A percentile compares a stretch with the other conserved stretches of the same genome.
Evolutionary conservation across 208 protist species (phyloP).

Genomic region (Crithidia mellificae): DNA sequence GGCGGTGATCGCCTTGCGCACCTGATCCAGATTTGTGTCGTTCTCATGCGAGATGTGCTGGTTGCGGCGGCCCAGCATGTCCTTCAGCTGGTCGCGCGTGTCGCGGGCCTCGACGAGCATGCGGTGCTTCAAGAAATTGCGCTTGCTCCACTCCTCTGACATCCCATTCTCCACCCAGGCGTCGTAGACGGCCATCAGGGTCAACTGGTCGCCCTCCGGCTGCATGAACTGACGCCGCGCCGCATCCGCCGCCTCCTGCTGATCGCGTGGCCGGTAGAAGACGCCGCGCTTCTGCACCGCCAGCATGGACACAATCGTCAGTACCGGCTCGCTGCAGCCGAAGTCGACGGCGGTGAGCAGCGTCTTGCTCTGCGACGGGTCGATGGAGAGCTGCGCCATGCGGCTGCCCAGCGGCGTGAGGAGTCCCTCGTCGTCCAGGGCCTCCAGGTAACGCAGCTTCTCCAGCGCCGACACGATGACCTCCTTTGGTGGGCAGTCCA

Average conservation of each 20-base stretch:
- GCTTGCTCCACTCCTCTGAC: slow-evolving; percentile 92
- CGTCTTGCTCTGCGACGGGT: slow-evolving; percentile 97
- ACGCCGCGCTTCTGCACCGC: slow-evolving; percentile 94
- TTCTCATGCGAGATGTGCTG: no score
- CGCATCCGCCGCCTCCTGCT: slow-evolving; percentile 83
- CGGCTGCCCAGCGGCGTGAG: slow-evolving; percentile 95
- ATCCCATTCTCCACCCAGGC: slow-evolving; percentile 94
- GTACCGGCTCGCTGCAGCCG: slow-evolving; percentile 90
- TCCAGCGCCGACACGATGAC: slow-evolving; percentile 96
- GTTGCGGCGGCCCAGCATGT: no score
- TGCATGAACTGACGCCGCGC: no score
- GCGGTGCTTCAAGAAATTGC: no score
- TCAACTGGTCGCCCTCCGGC: slow-evolving; percentile 99
- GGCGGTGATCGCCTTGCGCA: no score
- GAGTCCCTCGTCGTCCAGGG: slow-evolving; percentile 94
- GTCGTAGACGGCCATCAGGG: slow-evolving; percentile 98
- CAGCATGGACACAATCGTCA: slow-evolving; percentile 97
- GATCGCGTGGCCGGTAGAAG: slow-evolving; percentile 93
- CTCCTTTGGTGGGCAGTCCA: no score
- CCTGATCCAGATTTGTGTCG: no score
- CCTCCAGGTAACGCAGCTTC: slow-evolving; percentile 95
- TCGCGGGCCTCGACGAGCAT: no score
- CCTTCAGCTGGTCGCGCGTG: no score
- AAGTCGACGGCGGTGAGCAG: slow-evolving; percentile 80
- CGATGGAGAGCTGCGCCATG: slow-evolving; percentile 98